A percentile compares a stretch with the other conserved stretches of the same genome.
phyloP scores from a whole-genome alignment of 2,329 filamentous ascomycete species.

The Pyricularia grisea region DNA sequence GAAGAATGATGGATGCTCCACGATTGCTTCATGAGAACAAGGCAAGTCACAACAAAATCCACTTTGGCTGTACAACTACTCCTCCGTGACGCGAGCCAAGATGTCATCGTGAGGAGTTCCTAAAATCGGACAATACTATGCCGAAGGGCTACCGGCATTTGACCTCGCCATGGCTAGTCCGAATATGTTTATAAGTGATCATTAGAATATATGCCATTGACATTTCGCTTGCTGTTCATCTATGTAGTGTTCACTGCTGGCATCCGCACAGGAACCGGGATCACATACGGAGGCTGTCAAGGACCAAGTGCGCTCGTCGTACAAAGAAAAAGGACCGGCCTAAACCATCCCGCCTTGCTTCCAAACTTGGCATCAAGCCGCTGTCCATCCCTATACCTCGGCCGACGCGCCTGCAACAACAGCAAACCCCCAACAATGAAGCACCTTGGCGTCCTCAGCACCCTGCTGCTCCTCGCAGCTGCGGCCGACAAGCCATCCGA shows the following conservation, averaged over 20 bases:
- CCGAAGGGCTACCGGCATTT: background rate
- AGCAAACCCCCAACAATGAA: background rate
- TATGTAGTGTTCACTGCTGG: background rate
- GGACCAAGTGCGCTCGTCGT: background rate
- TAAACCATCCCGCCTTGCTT: background rate
- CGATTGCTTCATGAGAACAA: background rate
- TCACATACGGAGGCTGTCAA: background rate
- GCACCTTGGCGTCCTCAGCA: background rate
- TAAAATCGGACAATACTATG: background rate
- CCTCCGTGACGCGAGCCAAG: background rate
- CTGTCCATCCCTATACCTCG: background rate
- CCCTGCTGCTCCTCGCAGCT: background rate
- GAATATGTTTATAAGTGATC: background rate
- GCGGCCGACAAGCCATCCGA: conserved; percentile 13
- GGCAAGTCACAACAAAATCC: background rate
- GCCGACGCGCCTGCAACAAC: background rate
- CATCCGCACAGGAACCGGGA: background rate
- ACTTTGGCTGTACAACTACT: background rate
- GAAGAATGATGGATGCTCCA: background rate
- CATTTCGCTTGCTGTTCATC: background rate
- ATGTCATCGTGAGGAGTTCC: background rate
- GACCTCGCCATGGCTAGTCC: background rate
- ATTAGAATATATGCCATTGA: background rate
- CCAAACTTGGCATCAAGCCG: background rate
- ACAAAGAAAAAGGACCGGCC: background rate